Conservation (phyloP, 23 red algal species). For the Gracilaria caudata region DNA sequence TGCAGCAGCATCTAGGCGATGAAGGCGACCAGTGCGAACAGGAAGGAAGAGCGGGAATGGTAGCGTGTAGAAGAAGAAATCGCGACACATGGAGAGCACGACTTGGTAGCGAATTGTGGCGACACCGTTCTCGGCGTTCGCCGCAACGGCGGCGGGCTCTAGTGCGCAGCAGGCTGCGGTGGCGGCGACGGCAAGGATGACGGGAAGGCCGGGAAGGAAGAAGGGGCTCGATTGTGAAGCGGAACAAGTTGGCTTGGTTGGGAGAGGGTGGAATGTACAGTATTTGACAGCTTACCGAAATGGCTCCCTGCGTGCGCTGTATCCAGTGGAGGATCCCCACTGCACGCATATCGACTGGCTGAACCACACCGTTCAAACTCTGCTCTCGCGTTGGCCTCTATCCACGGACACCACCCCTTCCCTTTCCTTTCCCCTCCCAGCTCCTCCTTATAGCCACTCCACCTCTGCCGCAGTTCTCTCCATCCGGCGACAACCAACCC, state of each 20-base stretch:
- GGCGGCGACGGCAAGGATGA: too few relatives aligned
- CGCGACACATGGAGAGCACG: conserved; percentile 61
- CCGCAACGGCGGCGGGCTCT: neutral
- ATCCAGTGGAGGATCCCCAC: too few relatives aligned
- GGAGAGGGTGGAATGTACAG: neutral
- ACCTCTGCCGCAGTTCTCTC: too few relatives aligned
- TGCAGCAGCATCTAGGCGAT: conserved; percentile 48
- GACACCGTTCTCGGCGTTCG: neutral
- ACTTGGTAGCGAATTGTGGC: conserved; percentile 15
- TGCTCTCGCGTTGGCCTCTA: too few relatives aligned
- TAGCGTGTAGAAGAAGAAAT: conserved; percentile 40
- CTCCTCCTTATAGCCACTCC: too few relatives aligned
- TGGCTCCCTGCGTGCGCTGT: conserved; percentile 21
- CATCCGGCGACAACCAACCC: too few relatives aligned
- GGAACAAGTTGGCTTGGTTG: neutral
- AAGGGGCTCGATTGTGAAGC: too few relatives aligned
- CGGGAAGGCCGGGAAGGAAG: too few relatives aligned
- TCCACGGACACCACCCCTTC: too few relatives aligned
- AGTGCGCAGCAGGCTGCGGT: neutral
- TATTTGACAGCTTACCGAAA: neutral
- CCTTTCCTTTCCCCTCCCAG: too few relatives aligned
- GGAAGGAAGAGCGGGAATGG: conserved; percentile 4
- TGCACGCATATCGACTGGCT: neutral
- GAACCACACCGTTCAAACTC: neutral
- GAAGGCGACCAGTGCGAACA: conserved; percentile 43